Conservation (phyloP, 306 rosid species). For the Pachyrhizus erosus region DNA sequence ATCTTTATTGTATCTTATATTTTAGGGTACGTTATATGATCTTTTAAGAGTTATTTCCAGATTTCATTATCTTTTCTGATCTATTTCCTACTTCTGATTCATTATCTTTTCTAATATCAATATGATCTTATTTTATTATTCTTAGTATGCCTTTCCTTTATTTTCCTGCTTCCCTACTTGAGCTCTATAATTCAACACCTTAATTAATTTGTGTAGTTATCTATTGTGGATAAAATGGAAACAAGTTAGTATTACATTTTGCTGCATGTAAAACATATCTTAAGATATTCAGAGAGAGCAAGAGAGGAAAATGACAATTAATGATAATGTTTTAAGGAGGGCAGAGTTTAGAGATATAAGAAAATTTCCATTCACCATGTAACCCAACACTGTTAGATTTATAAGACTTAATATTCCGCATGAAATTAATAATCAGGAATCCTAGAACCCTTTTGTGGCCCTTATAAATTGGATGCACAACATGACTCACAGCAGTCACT, state of each 20-base stretch:
- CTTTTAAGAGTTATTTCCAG: neutral
- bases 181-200: neutral
- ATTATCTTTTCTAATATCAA: neutral
- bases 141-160: neutral
- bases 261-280: neutral
- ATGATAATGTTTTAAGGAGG: neutral
- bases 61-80: constrained; percentile 1
- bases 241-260: neutral
- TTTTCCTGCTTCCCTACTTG: neutral
- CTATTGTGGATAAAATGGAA: constrained; percentile 4
- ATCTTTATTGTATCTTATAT: constrained; percentile 2
- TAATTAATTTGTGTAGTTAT: neutral
- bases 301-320: neutral
- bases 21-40: neutral
- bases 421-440: constrained; percentile 10
- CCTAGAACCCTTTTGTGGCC: neutral
- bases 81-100: too few relatives aligned
- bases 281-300: neutral
- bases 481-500: neutral
- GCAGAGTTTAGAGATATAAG: neutral
- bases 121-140: neutral
- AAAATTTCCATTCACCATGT: constrained; percentile 1
- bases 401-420: neutral
- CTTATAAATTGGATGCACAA: constrained; percentile 11
- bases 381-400: neutral